Conservation (phyloP, 345 rosid genomes). For the Eucalyptus regnans region DNA sequence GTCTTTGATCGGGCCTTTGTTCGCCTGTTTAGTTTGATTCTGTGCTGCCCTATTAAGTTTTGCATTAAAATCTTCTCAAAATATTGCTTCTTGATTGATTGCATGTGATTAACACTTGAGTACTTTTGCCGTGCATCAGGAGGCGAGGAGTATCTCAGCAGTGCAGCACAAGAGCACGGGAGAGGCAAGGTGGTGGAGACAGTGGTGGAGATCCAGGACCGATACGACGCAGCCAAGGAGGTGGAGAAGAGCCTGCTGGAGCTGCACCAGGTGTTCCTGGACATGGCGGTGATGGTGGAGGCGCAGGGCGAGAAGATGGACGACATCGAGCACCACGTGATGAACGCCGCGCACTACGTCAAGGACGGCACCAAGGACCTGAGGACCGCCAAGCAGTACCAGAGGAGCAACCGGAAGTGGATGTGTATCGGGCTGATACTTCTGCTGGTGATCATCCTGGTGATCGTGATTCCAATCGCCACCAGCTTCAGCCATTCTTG, state of each 20-base stretch:
- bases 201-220: conserved; percentile 84
- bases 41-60: neutral
- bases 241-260: conserved; percentile 87
- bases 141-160: conserved; percentile 58
- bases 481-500: conserved; percentile 75
- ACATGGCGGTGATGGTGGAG: conserved; percentile 97
- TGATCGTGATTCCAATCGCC: conserved; percentile 57
- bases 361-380: conserved; percentile 73
- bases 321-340: conserved; percentile 83
- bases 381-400: conserved; percentile 55
- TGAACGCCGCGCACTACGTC: conserved; percentile 75
- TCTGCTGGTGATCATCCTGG: conserved; percentile 52
- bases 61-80: neutral
- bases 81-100: neutral
- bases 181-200: conserved; percentile 85
- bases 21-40: neutral
- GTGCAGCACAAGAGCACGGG: conserved; percentile 91
- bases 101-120: neutral
- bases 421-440: conserved; percentile 63
- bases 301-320: conserved; percentile 92
- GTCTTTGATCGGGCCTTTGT: neutral
- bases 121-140: conserved; percentile 4
- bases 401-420: conserved; percentile 71
- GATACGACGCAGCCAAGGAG: conserved; percentile 83
- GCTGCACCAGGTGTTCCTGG: conserved; percentile 90